Evolutionary conservation across 345 rosid genomes (phyloP).

Genomic region (Carallia brachiata): DNA sequence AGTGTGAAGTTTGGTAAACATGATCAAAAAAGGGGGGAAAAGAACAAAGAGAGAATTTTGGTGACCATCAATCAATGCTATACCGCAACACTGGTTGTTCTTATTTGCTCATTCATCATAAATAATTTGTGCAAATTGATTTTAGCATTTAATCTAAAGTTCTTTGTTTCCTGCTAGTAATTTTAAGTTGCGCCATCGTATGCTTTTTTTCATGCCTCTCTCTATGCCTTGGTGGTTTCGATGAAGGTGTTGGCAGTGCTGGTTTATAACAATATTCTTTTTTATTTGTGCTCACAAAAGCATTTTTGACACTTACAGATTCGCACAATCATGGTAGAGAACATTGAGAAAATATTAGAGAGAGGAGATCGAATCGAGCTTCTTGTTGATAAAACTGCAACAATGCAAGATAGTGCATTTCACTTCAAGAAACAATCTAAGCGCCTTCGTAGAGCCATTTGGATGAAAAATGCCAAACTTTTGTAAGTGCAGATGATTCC

Average conservation of each 20-base stretch:
- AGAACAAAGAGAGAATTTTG: too few species aligned
- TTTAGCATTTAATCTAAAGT: too few species aligned
- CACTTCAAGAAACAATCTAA: conserved; percentile 96
- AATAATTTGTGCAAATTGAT: neutral
- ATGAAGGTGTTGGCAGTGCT: neutral
- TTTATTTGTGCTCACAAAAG: neutral
- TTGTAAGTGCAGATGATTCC: conserved; percentile 49
- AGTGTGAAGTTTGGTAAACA: too few species aligned
- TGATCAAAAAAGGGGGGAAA: too few species aligned
- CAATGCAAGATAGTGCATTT: conserved; percentile 89
- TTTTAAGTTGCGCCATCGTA: neutral
- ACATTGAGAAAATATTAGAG: conserved; percentile 93
- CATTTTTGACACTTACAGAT: conserved; percentile 38
- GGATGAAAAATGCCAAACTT: conserved; percentile 97
- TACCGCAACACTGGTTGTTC: neutral
- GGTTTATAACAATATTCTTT: neutral
- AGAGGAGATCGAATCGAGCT: conserved; percentile 96
- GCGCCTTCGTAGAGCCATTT: conserved; percentile 82
- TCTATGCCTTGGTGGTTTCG: neutral
- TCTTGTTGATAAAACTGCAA: conserved; percentile 92
- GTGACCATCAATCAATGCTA: too few species aligned
- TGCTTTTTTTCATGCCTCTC: neutral
- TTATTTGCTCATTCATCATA: neutral
- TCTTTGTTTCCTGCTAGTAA: too few species aligned
- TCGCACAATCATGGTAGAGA: conserved; percentile 93